Evolutionary conservation across 805 yeast species (phyloP), one percentile per base, ranked within the genome.

Genomic region (Starmera dryadoides): DNA sequence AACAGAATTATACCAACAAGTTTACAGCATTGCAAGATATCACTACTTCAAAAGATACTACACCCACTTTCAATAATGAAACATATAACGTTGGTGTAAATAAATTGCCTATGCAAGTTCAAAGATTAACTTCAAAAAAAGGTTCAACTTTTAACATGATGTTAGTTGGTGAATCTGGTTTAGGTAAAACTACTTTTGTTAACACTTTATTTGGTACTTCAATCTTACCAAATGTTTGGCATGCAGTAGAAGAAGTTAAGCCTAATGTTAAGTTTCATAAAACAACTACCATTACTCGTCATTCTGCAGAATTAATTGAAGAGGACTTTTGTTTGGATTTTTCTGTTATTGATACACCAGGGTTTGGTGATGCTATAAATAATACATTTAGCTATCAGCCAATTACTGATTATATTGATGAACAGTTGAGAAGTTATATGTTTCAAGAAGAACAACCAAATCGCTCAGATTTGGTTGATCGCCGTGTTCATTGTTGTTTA

Each of bases 101-200:
- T 7, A 16, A 38, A 1, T 46, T 64, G 8, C 62, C 62, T 14
- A 9, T 21, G 1, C 69, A 64, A 39, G 50, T 49, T n/a, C 56
- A 57, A 38, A 40, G 38, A 4, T 37, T 59, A 26, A 49, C 45
- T 10, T 50, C 72, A 36, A 73, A 68, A 44, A 68, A 69, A 41
- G 96, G 96, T 15, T 78, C 86, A 17, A 68, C 79, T 20, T 83
- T 86, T 62, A 86, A 94, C 34, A 53, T 89, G 41, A 77, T 88
- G 84, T 77, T 87, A 29, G 88, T 83, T 35, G 96, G 97, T 23
- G 88, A 83, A 59, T 69, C 83, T 37, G 96, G 96, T 3, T 69
- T 85, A 38, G 96, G 95, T 34, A 86, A 86, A 56, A 76, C 86
- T 4, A 77, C 91, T 2, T 86, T 88, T 46, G 65, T 87, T 49